phyloP scores from a whole-genome alignment of 2,329 filamentous ascomycete genomes.

The Colletotrichum sp. region DNA sequence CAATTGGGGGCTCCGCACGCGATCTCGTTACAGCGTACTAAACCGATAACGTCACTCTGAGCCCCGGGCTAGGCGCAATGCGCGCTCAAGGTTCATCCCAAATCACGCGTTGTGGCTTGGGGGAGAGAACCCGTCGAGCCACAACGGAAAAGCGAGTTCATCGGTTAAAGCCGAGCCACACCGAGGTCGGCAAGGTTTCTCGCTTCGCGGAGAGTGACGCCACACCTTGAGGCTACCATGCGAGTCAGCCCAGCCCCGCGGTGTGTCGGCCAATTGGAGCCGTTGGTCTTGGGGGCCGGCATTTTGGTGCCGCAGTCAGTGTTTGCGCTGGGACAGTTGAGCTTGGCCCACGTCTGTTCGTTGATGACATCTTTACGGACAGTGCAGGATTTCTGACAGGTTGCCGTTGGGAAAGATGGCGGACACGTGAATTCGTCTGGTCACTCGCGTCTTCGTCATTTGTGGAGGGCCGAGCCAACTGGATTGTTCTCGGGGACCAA shows the following conservation, averaged over 20 bases:
- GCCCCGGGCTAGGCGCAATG: background rate
- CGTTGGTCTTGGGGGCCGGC: background rate
- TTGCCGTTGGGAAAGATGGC: background rate
- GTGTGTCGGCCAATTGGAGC: background rate
- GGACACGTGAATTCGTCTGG: background rate
- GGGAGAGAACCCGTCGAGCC: background rate
- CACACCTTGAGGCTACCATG: background rate
- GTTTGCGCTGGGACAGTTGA: background rate
- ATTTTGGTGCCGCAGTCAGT: background rate
- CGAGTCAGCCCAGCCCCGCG: background rate
- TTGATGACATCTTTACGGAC: background rate
- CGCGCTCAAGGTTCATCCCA: background rate
- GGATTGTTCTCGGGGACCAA: background rate
- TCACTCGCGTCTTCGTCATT: background rate
- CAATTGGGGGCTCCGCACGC: conserved; percentile 4
- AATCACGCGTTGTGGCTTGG: background rate
- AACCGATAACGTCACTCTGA: conserved; percentile 5
- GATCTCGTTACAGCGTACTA: background rate
- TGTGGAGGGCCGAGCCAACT: background rate
- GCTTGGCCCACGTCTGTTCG: conserved; percentile 9
- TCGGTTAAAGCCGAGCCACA: conserved; percentile 1
- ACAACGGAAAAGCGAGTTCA: background rate
- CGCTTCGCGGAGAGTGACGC: background rate
- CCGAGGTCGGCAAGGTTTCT: background rate
- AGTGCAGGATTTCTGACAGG: background rate